A percentile compares a stretch with the other conserved stretches of the same genome.
Conservation (phyloP, 2,329 filamentous ascomycete genomes). For the Chrysosporium keratinophilum region DNA sequence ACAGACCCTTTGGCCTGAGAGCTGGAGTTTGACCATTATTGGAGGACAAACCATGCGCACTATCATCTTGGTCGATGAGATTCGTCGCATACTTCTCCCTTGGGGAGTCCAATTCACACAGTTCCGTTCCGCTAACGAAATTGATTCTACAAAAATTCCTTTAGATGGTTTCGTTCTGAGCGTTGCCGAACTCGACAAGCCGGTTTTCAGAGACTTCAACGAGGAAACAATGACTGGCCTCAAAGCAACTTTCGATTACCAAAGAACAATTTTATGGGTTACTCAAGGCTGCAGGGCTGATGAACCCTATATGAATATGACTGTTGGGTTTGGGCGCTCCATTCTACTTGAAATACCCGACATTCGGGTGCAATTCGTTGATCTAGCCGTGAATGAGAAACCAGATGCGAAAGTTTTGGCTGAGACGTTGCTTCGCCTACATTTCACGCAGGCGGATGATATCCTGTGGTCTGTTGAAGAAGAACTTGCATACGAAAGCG, state of each 20-base stretch:
- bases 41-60: not conserved
- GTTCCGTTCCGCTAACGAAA: conserved; percentile 13
- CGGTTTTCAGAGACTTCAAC: conserved; percentile 12
- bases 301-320: conserved; percentile 11
- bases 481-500: conserved; percentile 19
- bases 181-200: conserved; percentile 7
- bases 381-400: conserved; percentile 9
- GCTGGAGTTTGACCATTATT: not conserved
- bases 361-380: conserved; percentile 9
- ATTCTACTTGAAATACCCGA: conserved; percentile 1
- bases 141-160: conserved; percentile 18
- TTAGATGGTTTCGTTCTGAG: conserved; percentile 14
- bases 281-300: conserved; percentile 8
- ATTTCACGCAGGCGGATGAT: not conserved
- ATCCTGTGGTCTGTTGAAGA: conserved; percentile 16
- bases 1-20: not conserved
- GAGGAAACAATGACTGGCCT: not conserved
- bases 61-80: not conserved
- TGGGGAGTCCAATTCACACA: conserved; percentile 5
- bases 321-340: conserved; percentile 7
- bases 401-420: not conserved
- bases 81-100: conserved; percentile 5
- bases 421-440: not conserved
- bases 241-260: not conserved
- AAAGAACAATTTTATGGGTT: conserved; percentile 8